phyloP scores from a whole-genome alignment of 306 rosid genomes.

The Pyrus bretschneideri region DNA sequence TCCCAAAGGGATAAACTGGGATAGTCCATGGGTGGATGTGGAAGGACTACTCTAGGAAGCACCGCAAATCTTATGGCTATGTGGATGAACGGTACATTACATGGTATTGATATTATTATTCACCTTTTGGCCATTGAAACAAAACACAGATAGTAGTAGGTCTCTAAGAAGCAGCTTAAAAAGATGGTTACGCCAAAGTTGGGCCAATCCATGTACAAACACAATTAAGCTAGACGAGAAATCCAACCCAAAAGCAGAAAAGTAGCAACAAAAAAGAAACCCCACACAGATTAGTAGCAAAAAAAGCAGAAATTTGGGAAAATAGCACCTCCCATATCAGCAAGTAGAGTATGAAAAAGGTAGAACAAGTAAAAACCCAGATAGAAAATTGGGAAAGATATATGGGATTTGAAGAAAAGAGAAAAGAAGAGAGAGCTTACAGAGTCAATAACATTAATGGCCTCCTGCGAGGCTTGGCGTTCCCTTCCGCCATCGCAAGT shows the following conservation, averaged over 20 bases:
- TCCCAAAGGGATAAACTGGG: background rate
- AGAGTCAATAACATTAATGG: constrained; percentile 78
- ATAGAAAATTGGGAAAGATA: background rate
- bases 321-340: background rate
- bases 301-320: background rate
- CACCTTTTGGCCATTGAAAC: background rate
- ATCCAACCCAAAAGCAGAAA: too few relatives aligned
- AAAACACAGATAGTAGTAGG: background rate
- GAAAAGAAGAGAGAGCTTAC: constrained; percentile 22
- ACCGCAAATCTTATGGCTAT: background rate
- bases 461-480: constrained; percentile 83
- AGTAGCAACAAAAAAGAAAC: background rate
- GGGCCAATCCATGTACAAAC: background rate
- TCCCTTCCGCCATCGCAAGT: constrained; percentile 98
- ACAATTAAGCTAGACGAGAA: background rate
- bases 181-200: background rate
- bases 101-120: background rate
- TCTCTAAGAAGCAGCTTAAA: background rate
- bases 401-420: background rate
- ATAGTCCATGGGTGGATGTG: background rate
- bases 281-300: background rate
- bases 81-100: too few relatives aligned
- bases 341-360: background rate
- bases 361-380: background rate
- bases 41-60: background rate